Evolutionary conservation across 139 green algal species (phyloP).

Genomic region (Auxenochlorella protothecoides): DNA sequence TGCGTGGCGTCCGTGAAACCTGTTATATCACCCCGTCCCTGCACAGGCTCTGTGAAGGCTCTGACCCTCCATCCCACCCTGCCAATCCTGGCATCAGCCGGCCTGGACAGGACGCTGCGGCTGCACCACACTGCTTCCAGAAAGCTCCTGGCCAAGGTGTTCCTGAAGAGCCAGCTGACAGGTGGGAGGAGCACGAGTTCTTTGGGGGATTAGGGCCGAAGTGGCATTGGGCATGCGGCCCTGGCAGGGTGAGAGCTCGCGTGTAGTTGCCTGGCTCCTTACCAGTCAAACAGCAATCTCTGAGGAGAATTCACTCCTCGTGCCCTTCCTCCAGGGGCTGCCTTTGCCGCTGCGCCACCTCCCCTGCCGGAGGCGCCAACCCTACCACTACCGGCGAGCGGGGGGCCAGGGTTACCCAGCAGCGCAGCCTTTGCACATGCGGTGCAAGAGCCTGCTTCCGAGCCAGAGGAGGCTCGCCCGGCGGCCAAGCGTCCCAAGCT

Average conservation of each 20-base stretch:
- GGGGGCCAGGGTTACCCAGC: too few species aligned
- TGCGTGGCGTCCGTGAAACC: neutral
- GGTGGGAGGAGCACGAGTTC: constrained; percentile 2
- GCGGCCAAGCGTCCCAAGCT: too few species aligned
- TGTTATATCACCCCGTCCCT: neutral
- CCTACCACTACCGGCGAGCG: too few species aligned
- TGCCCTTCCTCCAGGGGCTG: too few species aligned
- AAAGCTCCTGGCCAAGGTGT: constrained; percentile 32
- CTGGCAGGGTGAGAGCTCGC: neutral
- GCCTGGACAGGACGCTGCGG: constrained; percentile 54
- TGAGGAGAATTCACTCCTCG: too few species aligned
- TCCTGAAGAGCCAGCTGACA: constrained; percentile 53
- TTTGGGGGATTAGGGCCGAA: neutral
- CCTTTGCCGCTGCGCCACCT: too few species aligned
- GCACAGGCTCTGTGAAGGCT: constrained; percentile 21
- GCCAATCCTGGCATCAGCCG: constrained; percentile 42
- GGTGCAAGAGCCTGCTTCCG: too few species aligned
- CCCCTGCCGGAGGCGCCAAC: too few species aligned
- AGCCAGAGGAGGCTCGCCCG: too few species aligned
- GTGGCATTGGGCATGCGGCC: too few species aligned
- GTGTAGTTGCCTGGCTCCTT: neutral
- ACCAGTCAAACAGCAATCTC: neutral
- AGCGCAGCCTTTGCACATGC: too few species aligned
- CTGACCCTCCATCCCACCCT: constrained; percentile 34
- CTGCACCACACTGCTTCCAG: constrained; percentile 38